These are phyloP conservation scores for Rhodotorula sp. DNA, from an alignment of 1,284 basidiomycete genomes.

Conservation along the genomic window DNA sequence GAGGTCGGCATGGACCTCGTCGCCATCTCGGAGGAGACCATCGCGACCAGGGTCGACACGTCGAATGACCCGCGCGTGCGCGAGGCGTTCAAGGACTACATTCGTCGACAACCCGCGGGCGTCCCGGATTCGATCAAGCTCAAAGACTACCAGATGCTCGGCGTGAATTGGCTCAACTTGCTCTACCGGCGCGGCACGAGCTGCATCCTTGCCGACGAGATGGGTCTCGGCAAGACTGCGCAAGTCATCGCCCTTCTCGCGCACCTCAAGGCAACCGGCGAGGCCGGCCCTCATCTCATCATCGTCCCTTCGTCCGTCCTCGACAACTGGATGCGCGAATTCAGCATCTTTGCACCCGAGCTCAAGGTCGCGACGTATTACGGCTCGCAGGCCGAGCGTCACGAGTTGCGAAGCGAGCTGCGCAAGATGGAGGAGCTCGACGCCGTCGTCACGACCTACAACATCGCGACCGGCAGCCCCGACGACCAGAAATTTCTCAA, in stretches of 20 bases:
- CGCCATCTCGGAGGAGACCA: conserved; percentile 54
- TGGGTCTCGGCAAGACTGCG: conserved; percentile 98
- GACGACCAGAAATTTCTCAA: conserved; percentile 86
- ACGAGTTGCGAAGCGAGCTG: conserved; percentile 67
- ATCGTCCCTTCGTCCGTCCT: conserved; percentile 95
- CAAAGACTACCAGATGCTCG: conserved; percentile 95
- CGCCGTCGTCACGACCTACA: conserved; percentile 94
- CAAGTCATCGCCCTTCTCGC: conserved; percentile 98
- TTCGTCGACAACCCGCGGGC: conserved; percentile 71
- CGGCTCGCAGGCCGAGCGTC: conserved; percentile 85
- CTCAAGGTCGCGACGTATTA: conserved; percentile 92
- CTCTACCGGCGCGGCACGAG: conserved; percentile 77
- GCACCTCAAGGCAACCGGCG: conserved; percentile 73
- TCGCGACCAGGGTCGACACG: conserved; percentile 32
- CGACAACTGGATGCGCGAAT: conserved; percentile 98
- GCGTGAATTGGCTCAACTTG: conserved; percentile 95
- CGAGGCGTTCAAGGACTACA: conserved; percentile 54
- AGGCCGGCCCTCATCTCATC: conserved; percentile 82
- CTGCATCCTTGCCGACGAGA: conserved; percentile 97
- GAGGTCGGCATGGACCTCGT: conserved; percentile 46
- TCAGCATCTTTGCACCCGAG: conserved; percentile 78
- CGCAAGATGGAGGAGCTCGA: conserved; percentile 66
- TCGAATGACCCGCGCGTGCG: conserved; percentile 31
- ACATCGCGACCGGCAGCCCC: conserved; percentile 81
- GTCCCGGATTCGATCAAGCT: conserved; percentile 70